Evolutionary conservation across 495 filamentous ascomycete species (phyloP), one percentile per base, ranked within the genome.

Genomic region (Aspergillus ellipticus): DNA sequence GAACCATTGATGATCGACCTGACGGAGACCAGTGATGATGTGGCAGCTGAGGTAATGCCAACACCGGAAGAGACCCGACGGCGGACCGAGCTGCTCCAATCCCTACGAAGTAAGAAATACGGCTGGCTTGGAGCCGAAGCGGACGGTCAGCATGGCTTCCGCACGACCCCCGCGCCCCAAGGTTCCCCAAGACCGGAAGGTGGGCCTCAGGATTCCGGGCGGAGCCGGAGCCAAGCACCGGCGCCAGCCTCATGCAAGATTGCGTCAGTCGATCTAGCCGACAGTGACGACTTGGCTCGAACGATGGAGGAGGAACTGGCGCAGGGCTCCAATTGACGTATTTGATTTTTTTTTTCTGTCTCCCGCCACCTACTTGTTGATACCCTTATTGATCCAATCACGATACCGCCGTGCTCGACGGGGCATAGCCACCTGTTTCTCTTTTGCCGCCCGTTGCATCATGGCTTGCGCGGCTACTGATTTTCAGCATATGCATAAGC

Each of bases 221-320:
- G 48, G 11, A 57, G 55, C 42, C 42, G 41, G 28, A 46, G 49
- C 20, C 31, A 33, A 10, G 24, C 39, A 6, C 21, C 54, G 28
- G 28, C 31, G 9, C 21, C 1, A 13, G 3, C 35, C 35, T n/a
- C 35, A 9, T n/a, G 45, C 9, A 9, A 24, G 26, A 16, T 48
- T 48, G 45, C 45, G 45, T 48, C 45, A 48, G 45, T 11, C 45
- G 45, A 29, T 29, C 13, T 8, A 22, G 21, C 15, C 48, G 24
- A 35, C 39, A 37, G 45, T 20, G 55, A 63, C 46, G 64, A 67
- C 29, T 42, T 69, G 24, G 57, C 56, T 22, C 62, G 58, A 49
- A 26, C 46, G 42, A 61, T 69, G 62, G 66, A 69, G 45, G 58
- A 58, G 50, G 66, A 69, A 50, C 19, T 67, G 22, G 56, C 62